These are phyloP conservation scores for Ophiocordyceps camponoti-saundersi DNA, from an alignment of 2,329 filamentous ascomycete genomes.

Conservation along the genomic window DNA sequence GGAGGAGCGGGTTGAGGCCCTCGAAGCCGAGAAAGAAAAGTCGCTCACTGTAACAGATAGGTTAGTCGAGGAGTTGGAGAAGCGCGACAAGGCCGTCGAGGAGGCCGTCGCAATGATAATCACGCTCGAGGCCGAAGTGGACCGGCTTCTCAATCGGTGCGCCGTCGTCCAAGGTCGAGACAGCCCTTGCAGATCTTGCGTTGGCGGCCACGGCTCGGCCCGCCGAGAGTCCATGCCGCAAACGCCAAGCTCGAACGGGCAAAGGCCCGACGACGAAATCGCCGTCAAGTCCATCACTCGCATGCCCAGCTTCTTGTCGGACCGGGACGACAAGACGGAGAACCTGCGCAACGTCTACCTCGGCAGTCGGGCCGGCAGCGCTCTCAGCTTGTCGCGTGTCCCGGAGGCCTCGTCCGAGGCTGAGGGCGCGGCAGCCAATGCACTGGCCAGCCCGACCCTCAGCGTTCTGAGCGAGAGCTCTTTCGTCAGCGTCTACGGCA, in stretches of 20 bases:
- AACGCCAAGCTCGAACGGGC: conserved; percentile 5
- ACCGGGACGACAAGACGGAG: conserved; percentile 39
- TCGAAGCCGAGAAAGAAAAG: conserved; percentile 37
- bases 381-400: conserved; percentile 30
- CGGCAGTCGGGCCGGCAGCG: conserved; percentile 27
- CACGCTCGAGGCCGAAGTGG: conserved; percentile 41
- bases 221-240: conserved; percentile 8
- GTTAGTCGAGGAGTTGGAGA: conserved; percentile 43
- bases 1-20: conserved; percentile 36
- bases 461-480: conserved; percentile 53
- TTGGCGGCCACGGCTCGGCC: conserved; percentile 13
- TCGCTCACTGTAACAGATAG: conserved; percentile 40
- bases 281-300: conserved; percentile 23
- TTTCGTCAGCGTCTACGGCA: conserved; percentile 46
- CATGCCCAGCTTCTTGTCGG: conserved; percentile 50
- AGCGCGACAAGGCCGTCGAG: conserved; percentile 52
- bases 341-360: conserved; percentile 44
- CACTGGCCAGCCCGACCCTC: conserved; percentile 38
- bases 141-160: conserved; percentile 34
- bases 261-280: conserved; percentile 12
- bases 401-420: conserved; percentile 22
- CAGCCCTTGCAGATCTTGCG: conserved; percentile 12
- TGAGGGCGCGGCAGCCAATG: conserved; percentile 15
- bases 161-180: conserved; percentile 35
- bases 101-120: conserved; percentile 57